Evolutionary conservation across 495 filamentous ascomycete species (phyloP), one percentile per base, ranked within the genome.

Genomic region (Penicillium diatomitis): DNA sequence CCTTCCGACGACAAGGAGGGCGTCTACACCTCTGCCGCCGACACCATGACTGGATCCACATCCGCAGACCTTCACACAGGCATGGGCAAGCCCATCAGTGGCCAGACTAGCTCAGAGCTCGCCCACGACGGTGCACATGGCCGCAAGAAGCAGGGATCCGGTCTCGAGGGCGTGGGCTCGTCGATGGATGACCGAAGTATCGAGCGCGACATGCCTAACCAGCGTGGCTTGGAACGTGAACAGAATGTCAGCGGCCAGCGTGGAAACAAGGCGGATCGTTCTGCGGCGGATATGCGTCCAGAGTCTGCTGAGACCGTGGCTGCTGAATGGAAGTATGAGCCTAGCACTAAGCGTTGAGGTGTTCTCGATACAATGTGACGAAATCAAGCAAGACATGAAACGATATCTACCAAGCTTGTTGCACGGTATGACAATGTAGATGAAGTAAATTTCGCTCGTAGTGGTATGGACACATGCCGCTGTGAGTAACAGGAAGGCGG

Each of bases 1-100:
- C 64, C 67, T 32, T 41, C 45, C 9, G 66, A 73, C 37, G 71
- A 66, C 31, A 76, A 76, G 44, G 69, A 74, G 52, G 57, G 58
- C 27, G 52, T 53, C 3, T 55, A 57, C 46, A 75, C 70, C 4
- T 65, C 61, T 6, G 75, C 83, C 3, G 60, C 63, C 0, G 75
- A 80, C 29, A 81, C 82, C 0, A 60, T 87, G 9, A 62, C 59
- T 12, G 87, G 87, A 4, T 73, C 84, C 2, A 87, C 83, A 0
- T 84, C 78, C 3, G 57, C 56, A 32, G 78, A 82, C 44, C 73
- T 90, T 4, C 60, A 89, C 65, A 68, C 64, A 0, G 78, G 82
- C 0, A 44, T 80, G 0, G 83, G 83, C 0, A 74, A 80, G 38
- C 85, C 86, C 0, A 66, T 74, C 3, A 66, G 77, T 33, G 86